Base-by-base conservation (phyloP, 331 rosid genomes). In the Quercus phellos region DNA sequence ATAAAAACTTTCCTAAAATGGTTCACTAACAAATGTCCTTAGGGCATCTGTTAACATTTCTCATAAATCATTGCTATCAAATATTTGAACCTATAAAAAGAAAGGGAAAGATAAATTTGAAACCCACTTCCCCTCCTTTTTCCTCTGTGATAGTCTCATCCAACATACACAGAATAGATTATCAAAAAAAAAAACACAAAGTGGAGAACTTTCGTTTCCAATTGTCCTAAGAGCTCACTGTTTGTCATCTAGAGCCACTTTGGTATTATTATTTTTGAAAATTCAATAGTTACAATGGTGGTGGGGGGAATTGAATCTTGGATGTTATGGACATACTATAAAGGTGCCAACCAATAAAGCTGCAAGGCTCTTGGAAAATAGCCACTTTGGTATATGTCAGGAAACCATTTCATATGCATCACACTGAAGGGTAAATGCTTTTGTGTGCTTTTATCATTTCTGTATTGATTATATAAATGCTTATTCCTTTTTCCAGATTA, bases 401-500 rank as follows among this genome's bases (percentile, higher is more conserved):
- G 35, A 27, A 60, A 60, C 35, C 27, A 10, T 60, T 60, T 26
- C 18, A 26, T 60, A 24, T 60, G 18, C 17, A 60, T 4, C 68
- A 60, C 32, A 26, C 35, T 1, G 68, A 26, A 60, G 66, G 66
- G 30, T 24, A 59, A 60, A 60, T 60, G 32, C 14, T 5, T n/a
- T 16, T 14, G 18, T 5, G 14, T 63, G 69, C 69, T 29, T 63
- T 46, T 14, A 30, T 63, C 3, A 29, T 68, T 59, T 64, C 27
- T 26, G 18, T 4, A 27, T 32, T 24, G 67, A 63, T 75, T 69
- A 70, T 59, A 54, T 18, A 69, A 71, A 54, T 80, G n/a, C 72
- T 68, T 72, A 17, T 78, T 64, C 53, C 78, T 72, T 82, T 55
- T 18, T 82, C 51, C 80, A 94, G 98, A 91, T 92, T 80, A 94